A percentile compares a stretch with the other conserved stretches of the same genome.
These are phyloP conservation scores for Aspergillus haitiensis DNA, from an alignment of 495 filamentous ascomycete genomes.

Conservation along the genomic window DNA sequence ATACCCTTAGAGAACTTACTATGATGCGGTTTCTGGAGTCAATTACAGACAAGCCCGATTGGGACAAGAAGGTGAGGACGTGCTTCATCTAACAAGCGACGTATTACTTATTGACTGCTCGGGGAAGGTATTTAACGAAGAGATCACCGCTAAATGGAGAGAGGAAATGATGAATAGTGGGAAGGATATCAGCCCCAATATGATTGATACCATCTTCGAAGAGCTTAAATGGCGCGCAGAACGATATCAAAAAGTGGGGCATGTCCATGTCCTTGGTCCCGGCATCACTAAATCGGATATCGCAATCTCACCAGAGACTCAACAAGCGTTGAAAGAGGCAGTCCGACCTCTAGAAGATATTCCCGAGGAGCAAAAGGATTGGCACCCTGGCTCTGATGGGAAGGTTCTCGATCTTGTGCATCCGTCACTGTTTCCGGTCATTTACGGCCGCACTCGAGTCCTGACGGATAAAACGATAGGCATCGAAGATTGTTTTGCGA, in stretches of 20 bases:
- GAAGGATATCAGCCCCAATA: slow-evolving; percentile 40
- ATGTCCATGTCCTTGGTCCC: background rate
- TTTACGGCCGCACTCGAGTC: slow-evolving; percentile 11
- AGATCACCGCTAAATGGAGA: slow-evolving; percentile 21
- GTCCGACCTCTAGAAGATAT: slow-evolving; percentile 16
- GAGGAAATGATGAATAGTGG: slow-evolving; percentile 21
- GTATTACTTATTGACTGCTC: background rate
- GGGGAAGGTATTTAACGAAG: slow-evolving; percentile 15
- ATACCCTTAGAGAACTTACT: slow-evolving; percentile 37
- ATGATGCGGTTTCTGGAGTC: slow-evolving; percentile 41
- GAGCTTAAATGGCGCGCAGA: slow-evolving; percentile 52
- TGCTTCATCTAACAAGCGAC: background rate
- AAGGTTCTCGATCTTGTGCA: slow-evolving; percentile 23
- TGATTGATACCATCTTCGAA: slow-evolving; percentile 53
- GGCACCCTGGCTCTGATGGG: slow-evolving; percentile 18
- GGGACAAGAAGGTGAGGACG: slow-evolving; percentile 30
- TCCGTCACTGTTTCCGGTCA: slow-evolving; percentile 20
- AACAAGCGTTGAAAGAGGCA: background rate
- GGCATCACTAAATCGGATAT: slow-evolving; percentile 20
- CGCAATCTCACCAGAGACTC: background rate
- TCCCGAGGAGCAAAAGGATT: slow-evolving; percentile 13
- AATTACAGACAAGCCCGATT: slow-evolving; percentile 50
- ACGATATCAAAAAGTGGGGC: background rate
- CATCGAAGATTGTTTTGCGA: slow-evolving; percentile 11
- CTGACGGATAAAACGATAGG: slow-evolving; percentile 9